These are phyloP conservation scores for Zopfia rhizophila DNA, from an alignment of 2,329 filamentous ascomycete species.

Conservation along the genomic window DNA sequence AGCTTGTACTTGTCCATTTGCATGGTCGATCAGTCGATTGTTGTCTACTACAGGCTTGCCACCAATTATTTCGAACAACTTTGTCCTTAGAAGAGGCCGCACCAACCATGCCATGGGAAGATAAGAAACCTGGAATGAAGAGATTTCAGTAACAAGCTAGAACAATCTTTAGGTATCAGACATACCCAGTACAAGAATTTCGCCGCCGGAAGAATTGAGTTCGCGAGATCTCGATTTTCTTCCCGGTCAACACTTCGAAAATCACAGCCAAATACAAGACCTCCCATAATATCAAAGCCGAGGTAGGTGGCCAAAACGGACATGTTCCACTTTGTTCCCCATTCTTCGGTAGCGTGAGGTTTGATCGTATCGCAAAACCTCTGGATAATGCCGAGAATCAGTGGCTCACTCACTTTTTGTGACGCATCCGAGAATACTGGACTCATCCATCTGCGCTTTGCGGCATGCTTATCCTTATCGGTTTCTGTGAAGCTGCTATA, in stretches of 20 bases:
- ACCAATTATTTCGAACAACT: conserved; percentile 29
- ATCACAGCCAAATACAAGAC: conserved; percentile 49
- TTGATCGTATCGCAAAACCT: conserved; percentile 42
- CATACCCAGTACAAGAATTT: conserved; percentile 38
- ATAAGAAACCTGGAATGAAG: conserved; percentile 22
- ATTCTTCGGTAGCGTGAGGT: conserved; percentile 32
- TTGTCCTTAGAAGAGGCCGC: conserved; percentile 30
- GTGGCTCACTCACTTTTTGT: conserved; percentile 51
- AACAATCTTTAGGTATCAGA: neutral
- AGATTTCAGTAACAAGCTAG: neutral
- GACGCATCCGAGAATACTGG: conserved; percentile 55
- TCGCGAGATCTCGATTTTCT: conserved; percentile 39
- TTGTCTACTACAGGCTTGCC: conserved; percentile 35
- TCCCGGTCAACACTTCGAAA: conserved; percentile 48
- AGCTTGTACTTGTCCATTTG: conserved; percentile 21
- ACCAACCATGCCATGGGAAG: conserved; percentile 29
- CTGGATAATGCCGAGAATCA: conserved; percentile 49
- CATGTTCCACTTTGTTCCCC: conserved; percentile 54
- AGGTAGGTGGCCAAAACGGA: conserved; percentile 51
- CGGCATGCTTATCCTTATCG: conserved; percentile 52
- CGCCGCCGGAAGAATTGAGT: conserved; percentile 30
- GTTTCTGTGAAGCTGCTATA: conserved; percentile 54
- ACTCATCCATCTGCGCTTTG: conserved; percentile 53
- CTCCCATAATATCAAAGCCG: conserved; percentile 60
- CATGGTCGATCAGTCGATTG: conserved; percentile 36